phyloP scores from a whole-genome alignment of 2,329 filamentous ascomycete species.

The Aspergillus sp. region DNA sequence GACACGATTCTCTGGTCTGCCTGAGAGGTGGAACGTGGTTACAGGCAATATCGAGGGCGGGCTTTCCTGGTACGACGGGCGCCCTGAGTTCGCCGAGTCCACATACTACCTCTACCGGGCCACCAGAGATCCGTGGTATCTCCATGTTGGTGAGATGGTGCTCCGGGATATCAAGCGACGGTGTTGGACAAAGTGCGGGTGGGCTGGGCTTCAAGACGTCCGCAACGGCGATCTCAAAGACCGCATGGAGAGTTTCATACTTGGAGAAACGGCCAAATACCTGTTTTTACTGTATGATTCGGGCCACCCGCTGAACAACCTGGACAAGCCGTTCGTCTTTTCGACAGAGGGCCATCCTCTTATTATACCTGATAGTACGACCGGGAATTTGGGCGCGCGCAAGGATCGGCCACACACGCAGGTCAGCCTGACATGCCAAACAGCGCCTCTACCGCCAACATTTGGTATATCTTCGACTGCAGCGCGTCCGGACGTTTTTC shows the following conservation, averaged over 20 bases:
- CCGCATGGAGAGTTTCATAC: constrained; percentile 97
- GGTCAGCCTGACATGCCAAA: constrained; percentile 52
- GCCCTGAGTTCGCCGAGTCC: constrained; percentile 94
- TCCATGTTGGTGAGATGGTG: constrained; percentile 93
- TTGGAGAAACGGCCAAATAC: constrained; percentile 94
- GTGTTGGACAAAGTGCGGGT: constrained; percentile 86
- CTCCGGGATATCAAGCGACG: constrained; percentile 76
- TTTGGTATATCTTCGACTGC: constrained; percentile 72
- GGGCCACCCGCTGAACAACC: constrained; percentile 73
- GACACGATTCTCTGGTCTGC: constrained; percentile 88
- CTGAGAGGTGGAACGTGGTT: constrained; percentile 84
- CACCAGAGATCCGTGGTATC: constrained; percentile 89
- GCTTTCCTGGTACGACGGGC: constrained; percentile 87
- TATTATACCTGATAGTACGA: constrained; percentile 57
- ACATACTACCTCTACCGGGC: constrained; percentile 93
- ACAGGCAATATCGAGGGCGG: constrained; percentile 77
- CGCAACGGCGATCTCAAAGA: constrained; percentile 77
- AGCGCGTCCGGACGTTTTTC: constrained; percentile 71
- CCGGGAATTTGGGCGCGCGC: constrained; percentile 4
- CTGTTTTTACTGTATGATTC: constrained; percentile 83
- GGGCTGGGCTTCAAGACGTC: constrained; percentile 81
- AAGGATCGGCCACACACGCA: constrained; percentile 7
- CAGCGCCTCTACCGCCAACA: constrained; percentile 48
- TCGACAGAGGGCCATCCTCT: constrained; percentile 93
- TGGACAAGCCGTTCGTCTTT: constrained; percentile 85